These are phyloP conservation scores for Candida tunisiensis DNA, from an alignment of 1,139 yeast genomes.

Conservation along the genomic window DNA sequence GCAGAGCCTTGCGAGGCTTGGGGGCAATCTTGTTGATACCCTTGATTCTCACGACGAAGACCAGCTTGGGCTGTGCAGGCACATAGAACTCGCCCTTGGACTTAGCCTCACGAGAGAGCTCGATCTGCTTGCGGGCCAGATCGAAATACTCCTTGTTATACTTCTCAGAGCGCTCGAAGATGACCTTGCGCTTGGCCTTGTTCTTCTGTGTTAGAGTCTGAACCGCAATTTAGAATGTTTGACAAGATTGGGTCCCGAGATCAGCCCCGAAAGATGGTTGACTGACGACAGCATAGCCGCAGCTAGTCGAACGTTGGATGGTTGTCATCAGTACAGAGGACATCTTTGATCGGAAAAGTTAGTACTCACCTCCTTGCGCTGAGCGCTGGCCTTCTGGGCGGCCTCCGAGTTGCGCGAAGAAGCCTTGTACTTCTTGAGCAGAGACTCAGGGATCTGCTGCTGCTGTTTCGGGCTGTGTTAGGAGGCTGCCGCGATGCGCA, in stretches of 20 bases:
- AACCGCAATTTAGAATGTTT: not conserved
- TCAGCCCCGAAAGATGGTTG: conserved; percentile 99
- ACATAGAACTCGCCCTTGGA: conserved; percentile 80
- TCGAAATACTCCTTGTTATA: conserved; percentile 88
- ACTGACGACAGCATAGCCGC: conserved; percentile 75
- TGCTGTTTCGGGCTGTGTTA: no score
- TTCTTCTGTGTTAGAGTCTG: conserved; percentile 6
- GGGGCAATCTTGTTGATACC: conserved; percentile 99
- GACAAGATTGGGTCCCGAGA: conserved; percentile 3
- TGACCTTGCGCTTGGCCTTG: conserved; percentile 63
- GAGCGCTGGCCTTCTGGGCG: conserved; percentile 69
- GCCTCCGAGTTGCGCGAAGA: conserved; percentile 51
- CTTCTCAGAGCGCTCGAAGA: conserved; percentile 92
- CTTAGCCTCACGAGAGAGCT: conserved; percentile 89
- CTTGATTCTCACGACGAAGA: conserved; percentile 95
- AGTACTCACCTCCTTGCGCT: conserved; percentile 69
- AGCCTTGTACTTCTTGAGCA: conserved; percentile 82
- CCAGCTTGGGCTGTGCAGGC: conserved; percentile 88
- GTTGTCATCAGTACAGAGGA: conserved; percentile 5
- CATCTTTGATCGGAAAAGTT: conserved; percentile 3
- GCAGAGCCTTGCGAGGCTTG: conserved; percentile 98
- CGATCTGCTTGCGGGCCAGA: conserved; percentile 77
- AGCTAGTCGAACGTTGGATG: conserved; percentile 15
- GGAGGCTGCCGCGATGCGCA: no score
- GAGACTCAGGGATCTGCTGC: conserved; percentile 91